These are phyloP conservation scores for Phytophthora nicotianae DNA, from an alignment of 352 stramenopile species.

Conservation along the genomic window DNA sequence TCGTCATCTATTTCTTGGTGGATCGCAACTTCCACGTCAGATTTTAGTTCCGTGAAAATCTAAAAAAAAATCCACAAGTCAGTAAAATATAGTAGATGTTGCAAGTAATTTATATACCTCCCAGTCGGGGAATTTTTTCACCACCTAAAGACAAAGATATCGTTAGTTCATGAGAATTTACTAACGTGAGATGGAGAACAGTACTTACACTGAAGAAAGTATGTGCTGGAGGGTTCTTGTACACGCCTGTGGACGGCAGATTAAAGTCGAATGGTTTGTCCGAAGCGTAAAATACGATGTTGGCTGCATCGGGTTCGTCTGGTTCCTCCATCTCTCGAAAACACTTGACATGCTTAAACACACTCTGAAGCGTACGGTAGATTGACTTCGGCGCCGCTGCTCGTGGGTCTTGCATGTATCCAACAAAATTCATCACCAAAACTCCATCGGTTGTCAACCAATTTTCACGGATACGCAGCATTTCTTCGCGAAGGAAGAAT, in stretches of 20 bases:
- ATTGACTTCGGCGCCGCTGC: slow-evolving; percentile 68
- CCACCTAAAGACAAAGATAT: slow-evolving; percentile 37
- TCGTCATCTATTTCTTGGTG: slow-evolving; percentile 56
- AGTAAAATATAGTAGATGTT: background rate
- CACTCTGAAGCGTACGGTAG: slow-evolving; percentile 63
- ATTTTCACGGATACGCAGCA: slow-evolving; percentile 49
- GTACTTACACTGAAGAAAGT: slow-evolving; percentile 64
- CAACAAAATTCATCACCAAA: slow-evolving; percentile 84
- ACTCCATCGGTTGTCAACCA: slow-evolving; percentile 64
- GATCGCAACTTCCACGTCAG: slow-evolving; percentile 47
- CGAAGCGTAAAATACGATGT: slow-evolving; percentile 83
- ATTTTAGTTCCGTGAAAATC: slow-evolving; percentile 68
- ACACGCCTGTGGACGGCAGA: slow-evolving; percentile 54
- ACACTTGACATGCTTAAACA: slow-evolving; percentile 73
- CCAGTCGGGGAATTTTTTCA: slow-evolving; percentile 69
- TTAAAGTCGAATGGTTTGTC: slow-evolving; percentile 71
- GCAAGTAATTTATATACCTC: slow-evolving; percentile 40
- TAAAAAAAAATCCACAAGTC: slow-evolving; percentile 17
- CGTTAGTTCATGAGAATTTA: background rate
- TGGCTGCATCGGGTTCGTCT: slow-evolving; percentile 45
- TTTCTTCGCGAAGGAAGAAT: slow-evolving; percentile 72
- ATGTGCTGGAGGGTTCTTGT: slow-evolving; percentile 45
- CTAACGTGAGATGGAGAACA: background rate
- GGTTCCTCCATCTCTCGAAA: slow-evolving; percentile 66
- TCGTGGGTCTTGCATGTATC: slow-evolving; percentile 58